Conservation (phyloP, 2,329 filamentous ascomycete genomes). For the Paecilomyces sp. region DNA sequence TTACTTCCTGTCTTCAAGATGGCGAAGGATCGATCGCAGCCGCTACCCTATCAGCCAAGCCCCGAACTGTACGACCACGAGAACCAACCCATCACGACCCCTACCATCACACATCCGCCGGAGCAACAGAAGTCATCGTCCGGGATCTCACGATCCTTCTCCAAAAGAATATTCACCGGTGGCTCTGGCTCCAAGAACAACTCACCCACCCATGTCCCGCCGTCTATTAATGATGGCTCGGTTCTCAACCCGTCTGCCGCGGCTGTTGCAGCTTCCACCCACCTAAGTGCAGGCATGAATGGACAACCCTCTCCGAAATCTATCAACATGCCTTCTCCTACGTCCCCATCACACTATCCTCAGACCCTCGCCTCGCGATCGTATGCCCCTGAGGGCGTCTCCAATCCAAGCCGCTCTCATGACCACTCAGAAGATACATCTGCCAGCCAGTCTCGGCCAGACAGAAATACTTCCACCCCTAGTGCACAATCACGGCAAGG, state of each 20-base stretch:
- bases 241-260: conserved; percentile 63
- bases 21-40: conserved; percentile 85
- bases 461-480: conserved; percentile 5
- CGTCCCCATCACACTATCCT: conserved; percentile 34
- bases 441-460: conserved; percentile 20
- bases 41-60: conserved; percentile 56
- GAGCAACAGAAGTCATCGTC: conserved; percentile 39
- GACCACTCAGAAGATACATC: conserved; percentile 33
- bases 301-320: conserved; percentile 47
- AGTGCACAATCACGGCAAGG: conserved; percentile 16
- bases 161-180: conserved; percentile 63
- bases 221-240: conserved; percentile 55
- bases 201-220: conserved; percentile 65
- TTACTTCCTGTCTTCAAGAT: conserved; percentile 83
- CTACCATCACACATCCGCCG: conserved; percentile 12
- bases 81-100: conserved; percentile 7
- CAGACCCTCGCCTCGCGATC: conserved; percentile 38
- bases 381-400: conserved; percentile 28
- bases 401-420: conserved; percentile 17
- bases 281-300: conserved; percentile 61
- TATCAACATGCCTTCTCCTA: conserved; percentile 42
- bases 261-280: conserved; percentile 62
- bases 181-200: conserved; percentile 66
- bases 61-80: conserved; percentile 24
- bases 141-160: conserved; percentile 64